Evolutionary conservation across 1,284 basidiomycete genomes (phyloP).

Genomic region (Heterobasidion annosum): DNA sequence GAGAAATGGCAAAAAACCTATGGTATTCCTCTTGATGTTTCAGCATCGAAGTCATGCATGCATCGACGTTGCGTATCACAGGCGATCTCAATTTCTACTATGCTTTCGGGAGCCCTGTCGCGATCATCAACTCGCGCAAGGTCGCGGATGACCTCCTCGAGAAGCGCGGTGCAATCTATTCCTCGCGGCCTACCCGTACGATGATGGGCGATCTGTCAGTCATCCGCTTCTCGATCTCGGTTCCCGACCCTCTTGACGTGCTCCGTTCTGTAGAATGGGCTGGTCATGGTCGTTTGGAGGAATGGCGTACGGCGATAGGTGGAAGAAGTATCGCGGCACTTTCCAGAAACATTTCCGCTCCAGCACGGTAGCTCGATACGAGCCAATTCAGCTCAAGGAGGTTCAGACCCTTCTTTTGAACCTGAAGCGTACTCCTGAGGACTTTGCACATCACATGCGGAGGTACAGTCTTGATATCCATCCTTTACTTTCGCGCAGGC

Average conservation of each 20-base stretch:
- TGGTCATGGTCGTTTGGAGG: background rate
- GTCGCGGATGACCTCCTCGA: background rate
- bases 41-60: background rate
- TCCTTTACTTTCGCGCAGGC: background rate
- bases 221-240: background rate
- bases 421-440: background rate
- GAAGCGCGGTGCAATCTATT: constrained; percentile 1
- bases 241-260: background rate
- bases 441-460: background rate
- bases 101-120: background rate
- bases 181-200: background rate
- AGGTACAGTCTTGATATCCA: background rate
- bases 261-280: background rate
- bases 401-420: background rate
- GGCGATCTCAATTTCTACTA: background rate
- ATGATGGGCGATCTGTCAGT: background rate
- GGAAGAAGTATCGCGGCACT: background rate
- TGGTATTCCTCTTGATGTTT: background rate
- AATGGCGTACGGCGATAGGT: background rate
- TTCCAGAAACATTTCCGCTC: background rate
- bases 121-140: background rate
- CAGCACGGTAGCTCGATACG: background rate
- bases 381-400: background rate
- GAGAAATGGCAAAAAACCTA: background rate
- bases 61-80: background rate